Percentiles rank a stretch among this genome's conserved stretches.
Conservation (phyloP, 192 early-diverging fungal species). For the Glomus cerebriforme region DNA sequence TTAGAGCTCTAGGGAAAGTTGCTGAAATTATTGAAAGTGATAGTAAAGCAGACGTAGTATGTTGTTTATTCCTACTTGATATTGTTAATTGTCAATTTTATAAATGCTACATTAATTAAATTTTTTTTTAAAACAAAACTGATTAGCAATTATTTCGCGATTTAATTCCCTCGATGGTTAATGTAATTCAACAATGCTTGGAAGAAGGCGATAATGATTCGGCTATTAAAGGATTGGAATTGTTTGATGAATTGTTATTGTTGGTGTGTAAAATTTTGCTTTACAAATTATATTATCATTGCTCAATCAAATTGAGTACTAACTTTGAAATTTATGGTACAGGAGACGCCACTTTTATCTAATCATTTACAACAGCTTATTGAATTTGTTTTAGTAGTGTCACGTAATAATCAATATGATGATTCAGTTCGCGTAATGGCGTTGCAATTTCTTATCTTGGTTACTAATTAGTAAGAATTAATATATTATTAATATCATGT, state of each 20-base stretch:
- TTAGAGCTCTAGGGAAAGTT: slow-evolving; percentile 71
- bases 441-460: slow-evolving; percentile 81
- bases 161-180: slow-evolving; percentile 83
- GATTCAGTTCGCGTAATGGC: slow-evolving; percentile 76
- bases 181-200: slow-evolving; percentile 79
- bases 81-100: neutral
- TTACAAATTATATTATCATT: neutral
- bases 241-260: slow-evolving; percentile 81
- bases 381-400: slow-evolving; percentile 77
- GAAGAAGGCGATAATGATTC: slow-evolving; percentile 73
- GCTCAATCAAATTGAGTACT: neutral
- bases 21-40: slow-evolving; percentile 80
- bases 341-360: slow-evolving; percentile 79
- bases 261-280: slow-evolving; percentile 45
- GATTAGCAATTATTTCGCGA: slow-evolving; percentile 63
- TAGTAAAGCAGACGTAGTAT: slow-evolving; percentile 65
- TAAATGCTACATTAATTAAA: neutral
- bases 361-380: slow-evolving; percentile 80
- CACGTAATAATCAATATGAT: slow-evolving; percentile 66
- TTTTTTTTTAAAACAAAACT: neutral
- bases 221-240: slow-evolving; percentile 80
- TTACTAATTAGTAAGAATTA: slow-evolving; percentile 68
- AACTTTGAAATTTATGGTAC: neutral
- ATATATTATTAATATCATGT: neutral
- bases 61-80: neutral